These are phyloP conservation scores for Suillus ampliporus DNA, from an alignment of 768 basidiomycete species.

Conservation along the genomic window DNA sequence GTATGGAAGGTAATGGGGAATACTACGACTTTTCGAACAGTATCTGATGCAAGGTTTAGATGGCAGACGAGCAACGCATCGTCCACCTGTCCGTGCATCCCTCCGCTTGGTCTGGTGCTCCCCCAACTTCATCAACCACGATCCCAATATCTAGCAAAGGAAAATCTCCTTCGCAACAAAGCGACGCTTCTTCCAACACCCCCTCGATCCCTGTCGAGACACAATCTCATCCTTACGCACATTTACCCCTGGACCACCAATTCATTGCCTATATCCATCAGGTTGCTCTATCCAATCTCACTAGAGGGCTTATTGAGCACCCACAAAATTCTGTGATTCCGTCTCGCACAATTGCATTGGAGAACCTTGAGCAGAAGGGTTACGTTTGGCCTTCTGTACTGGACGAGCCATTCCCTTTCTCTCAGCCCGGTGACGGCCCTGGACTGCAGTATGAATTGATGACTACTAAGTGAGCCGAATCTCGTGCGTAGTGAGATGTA, in stretches of 20 bases:
- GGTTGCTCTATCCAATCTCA: constrained; percentile 28
- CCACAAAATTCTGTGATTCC: background rate
- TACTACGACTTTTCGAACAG: background rate
- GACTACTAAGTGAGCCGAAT: constrained; percentile 35
- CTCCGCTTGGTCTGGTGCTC: constrained; percentile 69
- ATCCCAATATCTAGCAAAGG: constrained; percentile 10
- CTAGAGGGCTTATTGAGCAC: constrained; percentile 8
- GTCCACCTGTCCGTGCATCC: constrained; percentile 84
- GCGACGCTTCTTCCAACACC: constrained; percentile 2
- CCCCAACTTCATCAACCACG: constrained; percentile 43
- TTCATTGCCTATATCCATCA: constrained; percentile 33
- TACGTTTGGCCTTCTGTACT: constrained; percentile 51
- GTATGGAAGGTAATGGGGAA: constrained; percentile 67
- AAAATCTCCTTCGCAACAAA: constrained; percentile 7
- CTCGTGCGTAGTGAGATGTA: background rate
- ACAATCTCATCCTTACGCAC: constrained; percentile 14
- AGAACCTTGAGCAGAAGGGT: constrained; percentile 39
- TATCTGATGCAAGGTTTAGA: constrained; percentile 41
- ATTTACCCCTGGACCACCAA: constrained; percentile 14
- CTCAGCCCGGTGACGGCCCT: constrained; percentile 18
- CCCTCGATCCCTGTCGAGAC: constrained; percentile 6
- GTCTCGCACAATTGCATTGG: constrained; percentile 22
- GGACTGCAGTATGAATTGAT: constrained; percentile 41
- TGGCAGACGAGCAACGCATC: constrained; percentile 58
- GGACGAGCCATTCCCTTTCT: constrained; percentile 41